Conservation (phyloP, 2,329 filamentous ascomycete genomes). For the Chaetomium sp. region DNA sequence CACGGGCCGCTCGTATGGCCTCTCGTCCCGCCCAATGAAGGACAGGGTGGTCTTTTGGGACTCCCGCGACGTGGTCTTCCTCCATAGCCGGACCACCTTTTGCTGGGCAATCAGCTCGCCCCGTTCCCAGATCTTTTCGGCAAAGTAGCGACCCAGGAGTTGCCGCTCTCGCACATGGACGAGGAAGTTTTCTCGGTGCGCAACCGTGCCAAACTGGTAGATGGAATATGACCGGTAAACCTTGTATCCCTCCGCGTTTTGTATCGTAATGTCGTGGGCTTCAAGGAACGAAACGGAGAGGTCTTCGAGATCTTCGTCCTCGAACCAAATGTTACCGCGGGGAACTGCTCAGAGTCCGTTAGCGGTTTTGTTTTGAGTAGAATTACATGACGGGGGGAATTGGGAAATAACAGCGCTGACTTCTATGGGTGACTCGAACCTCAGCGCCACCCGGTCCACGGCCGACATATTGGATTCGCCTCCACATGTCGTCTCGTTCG, state of each 20-base stretch:
- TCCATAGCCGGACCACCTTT: slow-evolving; percentile 13
- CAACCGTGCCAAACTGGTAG: slow-evolving; percentile 6
- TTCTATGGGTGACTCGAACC: slow-evolving; percentile 10
- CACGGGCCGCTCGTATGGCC: not conserved
- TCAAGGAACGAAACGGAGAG: slow-evolving; percentile 5
- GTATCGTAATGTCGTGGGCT: slow-evolving; percentile 8
- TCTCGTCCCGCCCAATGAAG: slow-evolving; percentile 10
- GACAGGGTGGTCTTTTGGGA: slow-evolving; percentile 3
- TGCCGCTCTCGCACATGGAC: slow-evolving; percentile 6
- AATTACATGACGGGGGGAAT: not conserved
- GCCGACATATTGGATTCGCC: slow-evolving; percentile 10
- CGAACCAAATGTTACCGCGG: slow-evolving; percentile 12
- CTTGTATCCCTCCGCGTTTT: slow-evolving; percentile 5
- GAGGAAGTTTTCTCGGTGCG: not conserved
- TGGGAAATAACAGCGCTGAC: not conserved
- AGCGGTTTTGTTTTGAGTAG: not conserved
- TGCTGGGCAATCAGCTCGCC: slow-evolving; percentile 13
- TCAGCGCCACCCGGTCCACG: not conserved
- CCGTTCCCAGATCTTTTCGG: slow-evolving; percentile 7
- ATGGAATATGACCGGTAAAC: slow-evolving; percentile 9
- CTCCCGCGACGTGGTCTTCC: not conserved
- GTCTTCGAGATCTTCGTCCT: slow-evolving; percentile 12
- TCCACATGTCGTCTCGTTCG: slow-evolving; percentile 10
- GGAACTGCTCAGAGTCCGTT: not conserved
- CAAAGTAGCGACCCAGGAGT: slow-evolving; percentile 7